Evolutionary conservation across 2,329 filamentous ascomycete genomes (phyloP), one percentile per base, ranked within the genome.

Genomic region (Apiospora arundinis): DNA sequence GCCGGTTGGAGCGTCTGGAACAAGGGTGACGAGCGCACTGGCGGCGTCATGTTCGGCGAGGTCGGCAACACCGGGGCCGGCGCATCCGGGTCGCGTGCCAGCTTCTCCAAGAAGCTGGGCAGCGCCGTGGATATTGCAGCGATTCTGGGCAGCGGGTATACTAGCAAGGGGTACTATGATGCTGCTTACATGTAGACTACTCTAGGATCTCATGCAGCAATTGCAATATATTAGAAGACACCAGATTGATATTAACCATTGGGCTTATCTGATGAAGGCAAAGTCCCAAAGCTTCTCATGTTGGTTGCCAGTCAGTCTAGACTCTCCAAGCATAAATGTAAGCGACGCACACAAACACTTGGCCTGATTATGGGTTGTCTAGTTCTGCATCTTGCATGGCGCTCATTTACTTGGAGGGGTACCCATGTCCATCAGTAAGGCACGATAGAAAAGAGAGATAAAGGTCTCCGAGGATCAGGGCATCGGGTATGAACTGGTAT

Each of bases 1-100:
- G 85, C 84, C 0, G 90, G 90, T 0, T 92, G 91, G 90, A 77
- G 74, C 1, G 76, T 82, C 45, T 92, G 90, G 90, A 84, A 83
- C 72, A 42, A 12, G 14, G 81, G 80, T 2, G 82, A 86, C 44
- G 77, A 82, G 32, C 83, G 83, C 46, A 91, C 87, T 2, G 82
- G 82, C 46, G 78, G 87, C 63, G 87, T 91, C 0, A 76, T 81
- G n/a, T 91, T 88, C 72, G 87, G 81, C 18, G 90, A 92, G 81
- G 91, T 87, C 76, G 79, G 76, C 28, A 92, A 92, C 78, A 85
- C 84, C 0, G 90, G 90, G 1, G 77, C 80, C 45, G 90, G 91
- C 1, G 82, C 89, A 1, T 77, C 80, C n/a, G 88, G 89, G 0
- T 84, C 82, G 0, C 81, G 90, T 69, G 89, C 86, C 6, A 81